Evolutionary conservation across 352 stramenopile genomes (phyloP).

Genomic region (Phytophthora sp.): DNA sequence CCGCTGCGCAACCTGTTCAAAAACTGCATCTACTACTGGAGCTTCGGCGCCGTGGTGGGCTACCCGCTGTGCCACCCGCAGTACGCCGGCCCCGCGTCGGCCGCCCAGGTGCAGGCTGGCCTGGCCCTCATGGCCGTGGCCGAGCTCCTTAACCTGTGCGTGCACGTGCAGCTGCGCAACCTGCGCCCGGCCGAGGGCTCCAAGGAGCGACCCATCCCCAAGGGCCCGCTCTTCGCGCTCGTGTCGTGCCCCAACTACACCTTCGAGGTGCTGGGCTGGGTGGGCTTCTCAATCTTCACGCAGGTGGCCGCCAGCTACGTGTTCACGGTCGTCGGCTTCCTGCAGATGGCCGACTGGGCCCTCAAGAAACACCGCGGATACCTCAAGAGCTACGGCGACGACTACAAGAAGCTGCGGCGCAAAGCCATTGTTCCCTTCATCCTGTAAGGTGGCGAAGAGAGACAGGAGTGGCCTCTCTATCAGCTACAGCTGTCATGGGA

Average conservation of each 20-base stretch:
- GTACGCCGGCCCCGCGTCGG: slow-evolving; percentile 59
- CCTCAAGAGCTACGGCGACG: slow-evolving; percentile 84
- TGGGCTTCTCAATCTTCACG: slow-evolving; percentile 89
- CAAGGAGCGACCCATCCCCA: slow-evolving; percentile 72
- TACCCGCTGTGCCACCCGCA: slow-evolving; percentile 84
- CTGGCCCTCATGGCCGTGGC: slow-evolving; percentile 70
- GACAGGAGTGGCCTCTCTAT: no score
- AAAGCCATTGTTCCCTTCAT: slow-evolving; percentile 88
- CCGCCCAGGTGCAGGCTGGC: slow-evolving; percentile 59
- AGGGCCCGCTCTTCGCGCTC: slow-evolving; percentile 78
- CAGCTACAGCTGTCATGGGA: no score
- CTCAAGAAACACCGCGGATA: slow-evolving; percentile 90
- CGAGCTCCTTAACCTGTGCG: slow-evolving; percentile 84
- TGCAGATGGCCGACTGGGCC: slow-evolving; percentile 92
- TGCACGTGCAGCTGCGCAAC: slow-evolving; percentile 87
- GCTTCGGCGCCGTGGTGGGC: slow-evolving; percentile 80
- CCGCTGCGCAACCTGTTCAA: slow-evolving; percentile 90
- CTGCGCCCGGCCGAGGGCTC: slow-evolving; percentile 80
- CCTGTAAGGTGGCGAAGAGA: no score
- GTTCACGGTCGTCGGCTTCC: slow-evolving; percentile 85
- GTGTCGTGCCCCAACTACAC: slow-evolving; percentile 93
- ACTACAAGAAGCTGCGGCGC: slow-evolving; percentile 89
- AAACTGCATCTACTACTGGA: slow-evolving; percentile 92
- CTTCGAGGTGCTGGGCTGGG: slow-evolving; percentile 90
- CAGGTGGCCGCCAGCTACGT: slow-evolving; percentile 84